Evolutionary conservation across 331 rosid genomes (phyloP).

Genomic region (Dryas integrifolia): DNA sequence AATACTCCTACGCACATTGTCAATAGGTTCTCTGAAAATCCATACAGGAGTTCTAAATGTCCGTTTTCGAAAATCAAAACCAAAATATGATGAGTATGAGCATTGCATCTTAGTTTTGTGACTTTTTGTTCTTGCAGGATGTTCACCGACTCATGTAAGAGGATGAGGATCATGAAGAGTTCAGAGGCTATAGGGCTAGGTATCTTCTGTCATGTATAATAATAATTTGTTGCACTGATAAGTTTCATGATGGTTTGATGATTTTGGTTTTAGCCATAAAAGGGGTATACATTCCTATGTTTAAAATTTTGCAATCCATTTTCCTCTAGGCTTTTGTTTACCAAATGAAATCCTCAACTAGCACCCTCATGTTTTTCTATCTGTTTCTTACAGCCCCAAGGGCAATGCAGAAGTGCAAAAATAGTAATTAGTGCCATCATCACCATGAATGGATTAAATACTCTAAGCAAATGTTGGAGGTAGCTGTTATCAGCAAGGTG

Average conservation of each 20-base stretch:
- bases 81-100: background rate
- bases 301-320: background rate
- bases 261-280: conserved; percentile 5
- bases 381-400: conserved; percentile 68
- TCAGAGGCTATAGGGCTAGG: conserved; percentile 92
- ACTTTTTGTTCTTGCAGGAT: conserved; percentile 49
- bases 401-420: conserved; percentile 84
- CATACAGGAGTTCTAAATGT: background rate
- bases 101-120: conserved; percentile 11
- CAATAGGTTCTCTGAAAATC: background rate
- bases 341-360: background rate
- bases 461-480: conserved; percentile 30
- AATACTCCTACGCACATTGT: background rate
- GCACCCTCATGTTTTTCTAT: conserved; percentile 5
- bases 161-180: conserved; percentile 90
- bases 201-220: conserved; percentile 22
- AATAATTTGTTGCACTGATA: background rate
- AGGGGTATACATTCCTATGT: background rate
- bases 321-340: background rate
- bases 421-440: conserved; percentile 40
- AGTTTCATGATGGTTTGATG: background rate
- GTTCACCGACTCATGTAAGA: conserved; percentile 78
- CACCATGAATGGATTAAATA: conserved; percentile 25
- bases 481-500: conserved; percentile 9
- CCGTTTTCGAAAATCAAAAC: background rate